These are phyloP conservation scores for Neofusicoccum sp. DNA, from an alignment of 2,329 filamentous ascomycete species.

Conservation along the genomic window DNA sequence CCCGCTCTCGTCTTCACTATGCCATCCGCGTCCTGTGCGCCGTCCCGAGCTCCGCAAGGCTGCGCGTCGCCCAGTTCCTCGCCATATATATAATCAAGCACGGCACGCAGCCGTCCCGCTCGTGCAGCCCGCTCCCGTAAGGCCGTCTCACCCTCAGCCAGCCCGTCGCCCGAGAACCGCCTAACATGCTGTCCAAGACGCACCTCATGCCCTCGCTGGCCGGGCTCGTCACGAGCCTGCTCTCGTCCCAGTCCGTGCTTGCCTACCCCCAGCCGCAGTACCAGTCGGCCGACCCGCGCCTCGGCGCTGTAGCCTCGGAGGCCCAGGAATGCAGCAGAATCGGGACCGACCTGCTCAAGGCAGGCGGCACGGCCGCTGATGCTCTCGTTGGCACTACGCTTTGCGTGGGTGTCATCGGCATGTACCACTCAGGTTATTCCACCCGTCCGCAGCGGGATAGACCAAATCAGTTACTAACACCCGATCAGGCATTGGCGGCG, in stretches of 20 bases:
- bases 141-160: neutral
- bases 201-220: conserved; percentile 18
- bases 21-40: neutral
- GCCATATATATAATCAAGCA: neutral
- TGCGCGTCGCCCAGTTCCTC: neutral
- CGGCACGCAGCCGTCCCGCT: neutral
- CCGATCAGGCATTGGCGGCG: conserved; percentile 75
- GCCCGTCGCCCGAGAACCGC: neutral
- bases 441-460: too few relatives aligned
- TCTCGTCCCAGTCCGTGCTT: conserved; percentile 13
- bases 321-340: conserved; percentile 49
- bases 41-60: neutral
- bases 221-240: conserved; percentile 18
- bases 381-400: conserved; percentile 51
- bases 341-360: conserved; percentile 48
- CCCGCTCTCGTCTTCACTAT: conserved; percentile 4
- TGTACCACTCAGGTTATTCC: conserved; percentile 44
- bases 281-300: conserved; percentile 17
- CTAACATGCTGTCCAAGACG: conserved; percentile 15
- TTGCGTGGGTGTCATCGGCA: conserved; percentile 52
- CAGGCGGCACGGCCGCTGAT: conserved; percentile 56
- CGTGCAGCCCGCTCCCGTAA: neutral
- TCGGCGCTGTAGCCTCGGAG: conserved; percentile 52
- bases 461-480: neutral
- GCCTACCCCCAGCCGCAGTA: neutral